Conservation (phyloP, 192 early-diverging fungal genomes). For the Linderina pennispora region DNA sequence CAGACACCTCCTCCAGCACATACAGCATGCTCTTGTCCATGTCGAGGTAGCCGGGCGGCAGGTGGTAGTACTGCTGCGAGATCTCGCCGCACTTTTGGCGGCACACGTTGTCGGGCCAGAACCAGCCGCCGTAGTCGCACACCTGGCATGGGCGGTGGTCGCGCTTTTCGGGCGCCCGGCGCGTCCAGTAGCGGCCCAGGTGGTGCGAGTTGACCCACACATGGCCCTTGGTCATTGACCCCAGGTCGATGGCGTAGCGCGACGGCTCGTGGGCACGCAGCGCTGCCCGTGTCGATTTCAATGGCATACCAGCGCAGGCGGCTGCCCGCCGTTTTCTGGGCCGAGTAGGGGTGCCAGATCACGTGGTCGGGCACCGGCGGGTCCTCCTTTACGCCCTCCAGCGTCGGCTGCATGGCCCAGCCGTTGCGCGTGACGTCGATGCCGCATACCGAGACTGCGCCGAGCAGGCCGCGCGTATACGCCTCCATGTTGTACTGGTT, state of each 20-base stretch:
- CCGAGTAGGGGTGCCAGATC: not conserved
- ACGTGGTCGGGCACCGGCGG: not conserved
- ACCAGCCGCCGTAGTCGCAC: slow-evolving; percentile 29
- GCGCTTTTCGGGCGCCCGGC: slow-evolving; percentile 9
- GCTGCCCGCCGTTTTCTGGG: not conserved
- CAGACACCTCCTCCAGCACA: slow-evolving; percentile 32
- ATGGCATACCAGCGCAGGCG: slow-evolving; percentile 24
- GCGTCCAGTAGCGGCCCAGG: slow-evolving; percentile 43
- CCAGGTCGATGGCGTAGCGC: slow-evolving; percentile 25
- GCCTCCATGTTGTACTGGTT: slow-evolving; percentile 31
- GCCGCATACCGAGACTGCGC: slow-evolving; percentile 22
- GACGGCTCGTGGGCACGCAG: slow-evolving; percentile 3
- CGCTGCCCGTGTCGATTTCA: slow-evolving; percentile 9
- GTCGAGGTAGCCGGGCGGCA: slow-evolving; percentile 26
- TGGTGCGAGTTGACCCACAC: slow-evolving; percentile 38
- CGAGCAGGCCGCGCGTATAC: slow-evolving; percentile 31
- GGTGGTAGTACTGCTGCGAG: slow-evolving; percentile 42
- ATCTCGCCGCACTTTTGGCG: slow-evolving; percentile 27
- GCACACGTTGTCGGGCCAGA: slow-evolving; percentile 25
- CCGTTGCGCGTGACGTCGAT: slow-evolving; percentile 21
- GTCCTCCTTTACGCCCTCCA: slow-evolving; percentile 10
- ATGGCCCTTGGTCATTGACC: slow-evolving; percentile 44
- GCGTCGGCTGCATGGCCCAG: slow-evolving; percentile 22
- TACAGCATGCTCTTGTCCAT: slow-evolving; percentile 11
- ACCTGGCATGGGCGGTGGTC: slow-evolving; percentile 15